Percentiles rank a stretch among this genome's conserved stretches.
phyloP scores from a whole-genome alignment of 441 rosid species.

The Adansonia grandidieri region DNA sequence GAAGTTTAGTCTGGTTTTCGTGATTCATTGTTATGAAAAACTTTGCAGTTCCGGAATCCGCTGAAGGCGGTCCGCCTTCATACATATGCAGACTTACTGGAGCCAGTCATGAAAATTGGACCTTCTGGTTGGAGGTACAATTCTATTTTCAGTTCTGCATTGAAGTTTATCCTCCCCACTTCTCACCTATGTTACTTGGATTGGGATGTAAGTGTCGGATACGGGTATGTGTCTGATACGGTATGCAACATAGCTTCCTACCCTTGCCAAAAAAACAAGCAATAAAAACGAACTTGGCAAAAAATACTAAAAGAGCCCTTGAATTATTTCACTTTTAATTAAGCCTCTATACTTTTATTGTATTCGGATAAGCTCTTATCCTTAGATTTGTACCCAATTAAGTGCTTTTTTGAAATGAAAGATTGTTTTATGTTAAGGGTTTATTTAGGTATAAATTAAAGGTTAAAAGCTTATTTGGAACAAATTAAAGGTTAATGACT shows the following conservation, averaged over 20 bases:
- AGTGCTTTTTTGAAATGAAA: not conserved
- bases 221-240: no score
- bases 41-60: constrained; percentile 70
- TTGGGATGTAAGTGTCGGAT: no score
- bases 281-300: not conserved
- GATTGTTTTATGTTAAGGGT: no score
- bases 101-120: constrained; percentile 73
- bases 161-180: not conserved
- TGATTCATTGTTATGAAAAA: constrained; percentile 12
- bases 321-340: not conserved
- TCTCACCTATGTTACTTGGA: not conserved
- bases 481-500: no score
- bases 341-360: not conserved
- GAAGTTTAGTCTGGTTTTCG: not conserved
- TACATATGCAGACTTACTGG: constrained; percentile 86
- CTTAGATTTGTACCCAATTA: not conserved
- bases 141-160: constrained; percentile 9
- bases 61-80: constrained; percentile 78
- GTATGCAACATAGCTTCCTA: no score
- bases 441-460: no score
- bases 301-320: not conserved
- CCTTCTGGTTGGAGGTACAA: constrained; percentile 88
- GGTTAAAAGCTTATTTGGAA: no score
- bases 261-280: not conserved
- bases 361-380: not conserved